Evolutionary conservation across 768 basidiomycete species (phyloP).

Genomic region (Tulasnella sp.): DNA sequence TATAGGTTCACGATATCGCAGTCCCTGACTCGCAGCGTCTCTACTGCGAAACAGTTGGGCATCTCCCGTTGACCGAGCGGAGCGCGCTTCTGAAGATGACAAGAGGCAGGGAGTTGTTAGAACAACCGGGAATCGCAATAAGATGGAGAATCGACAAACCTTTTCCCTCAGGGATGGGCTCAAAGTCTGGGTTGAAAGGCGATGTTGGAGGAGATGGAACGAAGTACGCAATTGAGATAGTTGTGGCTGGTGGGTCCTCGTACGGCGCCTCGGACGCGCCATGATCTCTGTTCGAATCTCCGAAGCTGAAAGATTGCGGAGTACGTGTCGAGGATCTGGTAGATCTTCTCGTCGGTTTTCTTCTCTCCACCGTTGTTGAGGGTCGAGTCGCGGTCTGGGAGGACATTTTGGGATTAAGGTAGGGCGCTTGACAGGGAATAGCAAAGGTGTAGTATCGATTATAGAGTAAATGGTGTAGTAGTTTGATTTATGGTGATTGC

Average conservation of each 20-base stretch:
- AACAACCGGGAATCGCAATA: not conserved
- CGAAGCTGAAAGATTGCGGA: not conserved
- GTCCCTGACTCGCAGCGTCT: too few species aligned
- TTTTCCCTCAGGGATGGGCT: not conserved
- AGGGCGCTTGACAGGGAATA: not conserved
- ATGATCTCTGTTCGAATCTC: not conserved
- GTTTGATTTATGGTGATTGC: not conserved
- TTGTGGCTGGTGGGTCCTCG: not conserved
- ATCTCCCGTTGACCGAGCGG: too few species aligned
- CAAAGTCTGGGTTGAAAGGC: not conserved
- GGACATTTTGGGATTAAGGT: not conserved
- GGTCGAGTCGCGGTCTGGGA: too few species aligned
- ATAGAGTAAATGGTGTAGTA: not conserved
- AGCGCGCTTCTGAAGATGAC: not conserved
- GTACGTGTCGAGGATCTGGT: not conserved
- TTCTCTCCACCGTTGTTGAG: too few species aligned
- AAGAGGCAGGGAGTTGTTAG: not conserved
- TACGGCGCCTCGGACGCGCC: not conserved
- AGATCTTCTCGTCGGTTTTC: too few species aligned
- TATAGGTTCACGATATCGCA: too few species aligned
- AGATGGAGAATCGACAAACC: not conserved
- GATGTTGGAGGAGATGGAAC: not conserved
- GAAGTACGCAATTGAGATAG: not conserved
- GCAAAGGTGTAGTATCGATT: not conserved
- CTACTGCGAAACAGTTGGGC: too few species aligned